Conservation (phyloP, 495 filamentous ascomycete species). For the Melanomma pulvis-pyrius region DNA sequence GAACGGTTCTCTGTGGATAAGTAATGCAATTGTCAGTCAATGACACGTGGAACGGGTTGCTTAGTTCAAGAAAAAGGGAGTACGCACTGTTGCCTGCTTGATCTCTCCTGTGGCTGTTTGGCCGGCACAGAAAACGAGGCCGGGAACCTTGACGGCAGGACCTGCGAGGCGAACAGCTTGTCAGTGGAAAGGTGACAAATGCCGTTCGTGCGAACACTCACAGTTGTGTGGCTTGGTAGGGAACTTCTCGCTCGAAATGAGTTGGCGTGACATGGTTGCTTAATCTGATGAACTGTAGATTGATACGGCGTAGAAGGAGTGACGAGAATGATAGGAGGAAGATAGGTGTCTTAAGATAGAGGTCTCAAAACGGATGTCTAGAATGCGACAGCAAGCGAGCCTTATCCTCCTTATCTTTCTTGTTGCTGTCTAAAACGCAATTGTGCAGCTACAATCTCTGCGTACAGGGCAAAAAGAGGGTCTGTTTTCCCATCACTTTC, state of each 20-base stretch:
- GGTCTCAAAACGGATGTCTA: too few species aligned
- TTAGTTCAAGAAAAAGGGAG: not conserved
- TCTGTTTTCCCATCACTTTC: too few species aligned
- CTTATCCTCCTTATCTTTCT: too few species aligned
- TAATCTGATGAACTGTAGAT: not conserved
- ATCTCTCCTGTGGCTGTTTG: slow-evolving; percentile 2
- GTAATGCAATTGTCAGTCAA: not conserved
- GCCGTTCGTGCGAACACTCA: not conserved
- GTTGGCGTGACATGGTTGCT: not conserved
- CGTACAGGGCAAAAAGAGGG: too few species aligned
- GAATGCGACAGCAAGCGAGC: too few species aligned
- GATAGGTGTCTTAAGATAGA: too few species aligned
- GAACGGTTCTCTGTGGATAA: slow-evolving; percentile 9
- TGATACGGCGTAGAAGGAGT: not conserved
- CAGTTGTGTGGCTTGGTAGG: not conserved
- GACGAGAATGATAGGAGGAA: not conserved
- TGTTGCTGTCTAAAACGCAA: too few species aligned
- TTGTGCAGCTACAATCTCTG: too few species aligned
- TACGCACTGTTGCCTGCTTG: not conserved
- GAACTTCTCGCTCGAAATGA: not conserved
- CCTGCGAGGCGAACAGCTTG: not conserved
- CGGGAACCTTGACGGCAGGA: not conserved
- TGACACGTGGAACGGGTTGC: not conserved
- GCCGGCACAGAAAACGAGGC: slow-evolving; percentile 16
- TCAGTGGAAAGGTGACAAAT: not conserved